Evolutionary conservation across 2,329 filamentous ascomycete genomes (phyloP).

Genomic region (Xylaria sp.): DNA sequence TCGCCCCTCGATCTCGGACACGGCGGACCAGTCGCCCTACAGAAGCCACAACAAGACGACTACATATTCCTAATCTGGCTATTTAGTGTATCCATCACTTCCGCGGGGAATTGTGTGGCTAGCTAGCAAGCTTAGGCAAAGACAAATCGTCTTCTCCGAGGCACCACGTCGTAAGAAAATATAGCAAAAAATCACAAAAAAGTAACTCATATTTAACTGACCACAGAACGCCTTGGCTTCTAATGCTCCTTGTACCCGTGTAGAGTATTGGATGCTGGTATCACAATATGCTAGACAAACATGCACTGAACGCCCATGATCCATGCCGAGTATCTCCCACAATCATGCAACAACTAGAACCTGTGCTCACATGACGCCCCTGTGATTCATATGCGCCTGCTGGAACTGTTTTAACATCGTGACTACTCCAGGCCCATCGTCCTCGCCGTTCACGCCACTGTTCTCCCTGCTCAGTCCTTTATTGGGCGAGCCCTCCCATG

Average conservation of each 20-base stretch:
- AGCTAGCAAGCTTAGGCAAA: too few species aligned
- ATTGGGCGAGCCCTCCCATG: slow-evolving; percentile 68
- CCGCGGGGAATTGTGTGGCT: too few species aligned
- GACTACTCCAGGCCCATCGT: slow-evolving; percentile 65
- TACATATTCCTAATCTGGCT: neutral
- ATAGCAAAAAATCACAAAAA: neutral
- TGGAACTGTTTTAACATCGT: slow-evolving; percentile 69
- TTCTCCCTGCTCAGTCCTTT: slow-evolving; percentile 64
- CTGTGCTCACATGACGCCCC: slow-evolving; percentile 50
- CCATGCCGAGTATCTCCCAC: slow-evolving; percentile 14
- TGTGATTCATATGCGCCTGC: slow-evolving; percentile 64
- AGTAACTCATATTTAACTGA: slow-evolving; percentile 6
- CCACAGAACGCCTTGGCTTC: slow-evolving; percentile 1
- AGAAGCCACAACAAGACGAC: slow-evolving; percentile 3
- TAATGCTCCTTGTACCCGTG: slow-evolving; percentile 13
- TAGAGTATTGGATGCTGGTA: slow-evolving; percentile 23
- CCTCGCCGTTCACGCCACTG: slow-evolving; percentile 59
- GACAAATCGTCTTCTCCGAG: neutral
- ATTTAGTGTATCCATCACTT: too few species aligned
- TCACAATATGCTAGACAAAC: slow-evolving; percentile 29
- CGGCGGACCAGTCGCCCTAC: slow-evolving; percentile 7
- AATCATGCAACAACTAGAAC: slow-evolving; percentile 15
- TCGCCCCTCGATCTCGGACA: too few species aligned
- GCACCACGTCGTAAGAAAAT: neutral
- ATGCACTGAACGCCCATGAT: slow-evolving; percentile 18